Conservation (phyloP, 768 basidiomycete genomes). For the Ephemerocybe angulata region DNA sequence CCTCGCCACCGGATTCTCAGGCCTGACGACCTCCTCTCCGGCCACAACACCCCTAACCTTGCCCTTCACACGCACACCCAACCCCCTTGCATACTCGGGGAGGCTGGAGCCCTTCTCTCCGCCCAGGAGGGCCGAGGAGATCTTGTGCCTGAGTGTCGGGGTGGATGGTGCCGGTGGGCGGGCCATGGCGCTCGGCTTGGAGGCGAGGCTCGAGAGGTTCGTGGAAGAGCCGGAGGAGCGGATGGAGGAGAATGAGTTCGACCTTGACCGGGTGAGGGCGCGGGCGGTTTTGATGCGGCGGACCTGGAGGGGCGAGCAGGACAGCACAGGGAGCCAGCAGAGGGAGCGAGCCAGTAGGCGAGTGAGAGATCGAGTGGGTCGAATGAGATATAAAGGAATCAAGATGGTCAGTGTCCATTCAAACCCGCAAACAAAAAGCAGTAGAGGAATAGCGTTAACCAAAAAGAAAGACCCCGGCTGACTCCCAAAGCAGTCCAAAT, state of each 20-base stretch:
- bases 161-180: conserved; percentile 23
- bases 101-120: conserved; percentile 40
- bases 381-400: no score
- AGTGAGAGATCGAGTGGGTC: no score
- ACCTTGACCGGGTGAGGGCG: conserved; percentile 38
- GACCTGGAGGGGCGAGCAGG: conserved; percentile 42
- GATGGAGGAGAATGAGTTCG: conserved; percentile 30
- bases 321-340: neutral
- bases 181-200: conserved; percentile 29
- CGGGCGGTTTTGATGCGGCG: conserved; percentile 66
- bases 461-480: no score
- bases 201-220: conserved; percentile 15
- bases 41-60: conserved; percentile 13
- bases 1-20: conserved; percentile 78
- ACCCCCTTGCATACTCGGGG: conserved; percentile 21
- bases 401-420: no score
- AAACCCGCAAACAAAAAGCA: no score
- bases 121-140: conserved; percentile 27
- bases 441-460: no score
- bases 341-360: no score
- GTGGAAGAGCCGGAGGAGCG: conserved; percentile 21
- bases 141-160: conserved; percentile 30
- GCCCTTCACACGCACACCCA: conserved; percentile 14
- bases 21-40: conserved; percentile 33
- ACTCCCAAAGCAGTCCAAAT: no score